phyloP scores from a whole-genome alignment of 1,284 basidiomycete genomes.

The Filobasidium uniguttulatum region DNA sequence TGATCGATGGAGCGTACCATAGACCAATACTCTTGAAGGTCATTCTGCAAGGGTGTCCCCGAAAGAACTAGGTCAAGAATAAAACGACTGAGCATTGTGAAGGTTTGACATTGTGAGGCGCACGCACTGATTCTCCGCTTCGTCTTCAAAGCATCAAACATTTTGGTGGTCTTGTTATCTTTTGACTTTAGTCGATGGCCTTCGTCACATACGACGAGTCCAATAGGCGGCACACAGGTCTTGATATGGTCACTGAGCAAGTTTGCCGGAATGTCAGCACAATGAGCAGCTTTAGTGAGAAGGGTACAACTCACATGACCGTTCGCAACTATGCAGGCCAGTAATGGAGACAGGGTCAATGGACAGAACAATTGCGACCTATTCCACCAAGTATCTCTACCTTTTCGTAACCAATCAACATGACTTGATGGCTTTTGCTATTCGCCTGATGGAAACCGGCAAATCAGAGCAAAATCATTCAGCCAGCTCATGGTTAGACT shows the following conservation, averaged over 20 bases:
- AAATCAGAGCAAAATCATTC: neutral
- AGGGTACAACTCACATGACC: conserved; percentile 49
- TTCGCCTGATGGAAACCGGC: conserved; percentile 17
- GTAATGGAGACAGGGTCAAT: too few species aligned
- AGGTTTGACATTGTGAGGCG: too few species aligned
- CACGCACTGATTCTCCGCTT: conserved; percentile 48
- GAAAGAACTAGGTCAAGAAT: conserved; percentile 52
- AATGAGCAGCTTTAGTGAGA: neutral
- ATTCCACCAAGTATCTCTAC: conserved; percentile 13
- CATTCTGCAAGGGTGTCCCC: conserved; percentile 95
- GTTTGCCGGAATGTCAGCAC: neutral
- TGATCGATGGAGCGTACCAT: conserved; percentile 77
- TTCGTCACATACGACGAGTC: conserved; percentile 91
- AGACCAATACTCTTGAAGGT: conserved; percentile 85
- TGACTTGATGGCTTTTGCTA: conserved; percentile 60
- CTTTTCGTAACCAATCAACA: conserved; percentile 90
- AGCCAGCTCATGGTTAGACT: conserved; percentile 43
- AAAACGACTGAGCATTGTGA: neutral
- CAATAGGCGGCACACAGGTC: conserved; percentile 57
- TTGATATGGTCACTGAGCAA: conserved; percentile 33
- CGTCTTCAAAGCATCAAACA: conserved; percentile 69
- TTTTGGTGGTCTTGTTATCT: conserved; percentile 77
- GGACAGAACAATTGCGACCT: neutral
- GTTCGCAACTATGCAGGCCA: conserved; percentile 46
- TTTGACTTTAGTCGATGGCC: conserved; percentile 84